Evolutionary conservation across 306 rosid genomes (phyloP).

Genomic region (Oemleria cerasiformis): DNA sequence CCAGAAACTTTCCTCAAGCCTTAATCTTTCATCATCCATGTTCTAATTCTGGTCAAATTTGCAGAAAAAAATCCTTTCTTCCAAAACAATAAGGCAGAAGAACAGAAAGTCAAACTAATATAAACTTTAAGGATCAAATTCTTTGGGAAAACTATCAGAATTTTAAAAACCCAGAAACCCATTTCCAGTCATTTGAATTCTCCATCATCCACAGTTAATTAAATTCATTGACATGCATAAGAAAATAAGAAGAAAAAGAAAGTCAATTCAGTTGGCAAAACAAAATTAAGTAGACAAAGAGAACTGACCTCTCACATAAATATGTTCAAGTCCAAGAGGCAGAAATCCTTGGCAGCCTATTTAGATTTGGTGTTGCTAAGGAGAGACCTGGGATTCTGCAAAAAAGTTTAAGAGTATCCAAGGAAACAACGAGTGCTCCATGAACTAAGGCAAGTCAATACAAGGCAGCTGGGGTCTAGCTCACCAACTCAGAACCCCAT

Average conservation of each 20-base stretch:
- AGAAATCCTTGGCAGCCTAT: neutral
- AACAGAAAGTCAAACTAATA: neutral
- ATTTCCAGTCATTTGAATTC: conserved; percentile 4
- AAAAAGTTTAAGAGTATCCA: conserved; percentile 20
- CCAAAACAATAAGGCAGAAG: neutral
- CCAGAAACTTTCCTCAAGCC: conserved; percentile 1
- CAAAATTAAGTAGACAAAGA: neutral
- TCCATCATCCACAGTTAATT: neutral
- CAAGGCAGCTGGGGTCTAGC: conserved; percentile 49
- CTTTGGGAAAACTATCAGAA: neutral
- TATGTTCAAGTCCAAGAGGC: conserved; percentile 15
- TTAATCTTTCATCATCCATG: neutral
- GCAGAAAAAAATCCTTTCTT: neutral
- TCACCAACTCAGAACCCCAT: conserved; percentile 43
- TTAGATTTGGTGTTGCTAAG: conserved; percentile 5
- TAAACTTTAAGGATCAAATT: neutral
- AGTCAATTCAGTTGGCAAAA: neutral
- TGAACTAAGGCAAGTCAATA: conserved; percentile 41
- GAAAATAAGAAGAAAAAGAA: neutral
- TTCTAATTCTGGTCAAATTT: neutral
- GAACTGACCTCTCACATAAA: conserved; percentile 33
- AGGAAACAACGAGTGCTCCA: conserved; percentile 37
- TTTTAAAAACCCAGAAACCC: conserved; percentile 10
- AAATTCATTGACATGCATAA: neutral
- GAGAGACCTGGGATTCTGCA: conserved; percentile 10